Evolutionary conservation across 148 eudicot genomes (phyloP).

Genomic region (Nyssa sinensis): DNA sequence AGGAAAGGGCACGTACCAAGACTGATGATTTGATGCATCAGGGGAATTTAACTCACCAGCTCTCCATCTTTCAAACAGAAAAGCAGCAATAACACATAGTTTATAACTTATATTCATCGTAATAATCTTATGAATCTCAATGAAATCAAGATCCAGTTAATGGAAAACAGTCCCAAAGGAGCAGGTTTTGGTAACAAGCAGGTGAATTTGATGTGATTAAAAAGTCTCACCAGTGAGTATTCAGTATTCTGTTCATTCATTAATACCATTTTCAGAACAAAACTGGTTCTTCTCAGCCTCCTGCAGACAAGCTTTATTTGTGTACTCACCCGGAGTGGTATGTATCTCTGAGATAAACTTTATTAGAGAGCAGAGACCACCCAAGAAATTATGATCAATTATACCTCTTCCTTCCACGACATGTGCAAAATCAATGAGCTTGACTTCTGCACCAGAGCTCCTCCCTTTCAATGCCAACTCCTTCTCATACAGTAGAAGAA

Average conservation of each 20-base stretch:
- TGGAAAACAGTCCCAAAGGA: too few relatives aligned
- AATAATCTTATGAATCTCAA: too few relatives aligned
- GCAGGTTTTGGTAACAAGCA: too few relatives aligned
- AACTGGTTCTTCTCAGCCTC: constrained; percentile 5
- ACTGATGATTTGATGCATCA: too few relatives aligned
- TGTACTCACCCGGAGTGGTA: constrained; percentile 10
- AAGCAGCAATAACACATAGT: too few relatives aligned
- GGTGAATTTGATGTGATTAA: too few relatives aligned
- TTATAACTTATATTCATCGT: too few relatives aligned
- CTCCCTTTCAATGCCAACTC: constrained; percentile 35
- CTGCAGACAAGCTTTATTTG: constrained; percentile 5
- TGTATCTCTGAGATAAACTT: constrained; percentile 69
- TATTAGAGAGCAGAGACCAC: constrained; percentile 86
- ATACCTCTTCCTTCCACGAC: constrained; percentile 67
- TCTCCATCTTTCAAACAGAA: too few relatives aligned
- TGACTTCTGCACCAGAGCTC: constrained; percentile 47
- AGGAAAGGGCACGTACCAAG: too few relatives aligned
- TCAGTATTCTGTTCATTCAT: background rate
- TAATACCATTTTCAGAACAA: background rate
- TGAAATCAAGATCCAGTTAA: too few relatives aligned
- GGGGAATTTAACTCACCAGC: too few relatives aligned
- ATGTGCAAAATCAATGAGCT: constrained; percentile 95
- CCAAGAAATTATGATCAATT: constrained; percentile 92
- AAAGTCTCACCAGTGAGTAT: too few relatives aligned
- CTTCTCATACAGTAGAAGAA: constrained; percentile 62